Evolutionary conservation across 179 eudicot genomes (phyloP), one percentile per base, ranked within the genome.

Genomic region (Camellia oleifera): DNA sequence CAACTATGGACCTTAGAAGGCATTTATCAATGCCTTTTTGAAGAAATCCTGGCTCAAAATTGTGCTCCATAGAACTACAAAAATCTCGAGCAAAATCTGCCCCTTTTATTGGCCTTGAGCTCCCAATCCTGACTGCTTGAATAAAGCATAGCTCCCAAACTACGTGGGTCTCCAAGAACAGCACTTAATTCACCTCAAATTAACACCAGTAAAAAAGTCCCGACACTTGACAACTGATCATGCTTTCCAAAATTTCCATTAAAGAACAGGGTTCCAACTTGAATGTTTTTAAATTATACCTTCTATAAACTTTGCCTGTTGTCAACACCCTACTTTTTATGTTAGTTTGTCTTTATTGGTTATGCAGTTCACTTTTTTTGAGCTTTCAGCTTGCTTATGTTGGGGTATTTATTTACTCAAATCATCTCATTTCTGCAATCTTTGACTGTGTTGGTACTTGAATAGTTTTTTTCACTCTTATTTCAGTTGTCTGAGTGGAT

Each of bases 401-500:
- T 18, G 74, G 57, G 54, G 52, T 70, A 46, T 46, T 7, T 17
- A 70, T 50, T 48, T 48, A 70, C 57, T 14, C 23, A n/a, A 70
- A 46, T 70, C 10, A 45, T 46, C 73, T 45, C 13, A 8, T 45
- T 46, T 5, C 7, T 0, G 0, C 6, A 7, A 46, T 7, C 9
- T 54, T 54, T 7, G 11, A 18, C 3, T 64, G 40, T 2, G 5
- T 53, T 74, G 64, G 10, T 13, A 12, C 40, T 72, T 72, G 18
- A 53, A 10, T 23, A 13, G 2, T 52, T 53, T 72, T 72, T 50
- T 10, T 71, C 60, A 50, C 20, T 71, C 57, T 48, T 52, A 23
- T 17, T 69, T 57, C 70, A 88, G 91, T 77, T 88, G 75, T 80
- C 82, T 75, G 78, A 83, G 74, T 88, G 91, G 91, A 81, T 86